Percentiles rank a stretch among this genome's conserved stretches.
These are phyloP conservation scores for Phytophthora cactorum DNA, from an alignment of 352 stramenopile genomes.

Conservation along the genomic window DNA sequence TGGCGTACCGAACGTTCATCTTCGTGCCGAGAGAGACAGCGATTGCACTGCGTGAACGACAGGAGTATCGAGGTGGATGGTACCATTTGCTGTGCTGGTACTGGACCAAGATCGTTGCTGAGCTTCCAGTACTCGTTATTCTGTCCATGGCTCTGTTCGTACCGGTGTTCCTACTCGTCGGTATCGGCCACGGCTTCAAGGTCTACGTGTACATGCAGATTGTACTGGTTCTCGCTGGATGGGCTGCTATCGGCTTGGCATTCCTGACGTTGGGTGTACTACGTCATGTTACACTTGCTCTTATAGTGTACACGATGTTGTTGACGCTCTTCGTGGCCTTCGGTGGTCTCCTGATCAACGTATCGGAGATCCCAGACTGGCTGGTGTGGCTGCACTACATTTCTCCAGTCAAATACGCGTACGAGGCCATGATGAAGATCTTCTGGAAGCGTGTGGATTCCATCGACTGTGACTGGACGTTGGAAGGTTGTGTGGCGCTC, in stretches of 20 bases:
- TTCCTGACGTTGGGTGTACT: slow-evolving; percentile 45
- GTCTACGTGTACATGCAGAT: slow-evolving; percentile 59
- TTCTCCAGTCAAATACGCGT: slow-evolving; percentile 63
- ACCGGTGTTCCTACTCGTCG: slow-evolving; percentile 50
- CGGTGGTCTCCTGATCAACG: slow-evolving; percentile 52
- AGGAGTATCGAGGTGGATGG: slow-evolving; percentile 44
- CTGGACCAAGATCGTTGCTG: slow-evolving; percentile 48
- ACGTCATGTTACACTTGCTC: slow-evolving; percentile 35
- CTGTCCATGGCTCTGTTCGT: slow-evolving; percentile 50
- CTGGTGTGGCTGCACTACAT: slow-evolving; percentile 68
- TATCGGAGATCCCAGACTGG: slow-evolving; percentile 52
- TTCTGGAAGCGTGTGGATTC: slow-evolving; percentile 51
- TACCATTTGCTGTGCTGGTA: slow-evolving; percentile 58
- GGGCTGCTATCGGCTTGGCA: slow-evolving; percentile 36
- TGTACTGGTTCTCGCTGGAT: slow-evolving; percentile 46
- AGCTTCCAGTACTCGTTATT: slow-evolving; percentile 44
- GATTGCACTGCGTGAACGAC: slow-evolving; percentile 50
- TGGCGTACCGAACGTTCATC: slow-evolving; percentile 43
- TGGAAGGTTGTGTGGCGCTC: slow-evolving; percentile 40
- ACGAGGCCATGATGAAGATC: slow-evolving; percentile 52
- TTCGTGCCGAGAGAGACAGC: slow-evolving; percentile 49
- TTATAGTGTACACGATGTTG: slow-evolving; percentile 41
- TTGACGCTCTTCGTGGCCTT: slow-evolving; percentile 50
- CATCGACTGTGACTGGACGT: slow-evolving; percentile 41
- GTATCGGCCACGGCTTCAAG: slow-evolving; percentile 45